Evolutionary conservation across 2,329 filamentous ascomycete species (phyloP).

Genomic region (Fusarium beomiforme): DNA sequence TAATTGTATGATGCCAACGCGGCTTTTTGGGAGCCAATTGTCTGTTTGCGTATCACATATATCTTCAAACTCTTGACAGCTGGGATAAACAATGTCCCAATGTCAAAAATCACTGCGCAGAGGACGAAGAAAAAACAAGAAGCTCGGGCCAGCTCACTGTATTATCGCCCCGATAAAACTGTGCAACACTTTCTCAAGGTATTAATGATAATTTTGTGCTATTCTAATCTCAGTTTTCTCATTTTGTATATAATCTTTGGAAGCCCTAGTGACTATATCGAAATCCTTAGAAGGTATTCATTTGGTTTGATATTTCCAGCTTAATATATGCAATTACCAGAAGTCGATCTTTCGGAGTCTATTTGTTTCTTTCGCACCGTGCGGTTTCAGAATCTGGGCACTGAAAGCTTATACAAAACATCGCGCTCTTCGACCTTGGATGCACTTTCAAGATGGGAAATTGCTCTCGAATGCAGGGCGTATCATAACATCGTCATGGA

Average conservation of each 20-base stretch:
- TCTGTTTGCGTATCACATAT: background rate
- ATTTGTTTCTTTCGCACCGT: too few relatives aligned
- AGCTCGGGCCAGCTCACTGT: background rate
- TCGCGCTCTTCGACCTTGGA: background rate
- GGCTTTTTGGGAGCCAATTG: background rate
- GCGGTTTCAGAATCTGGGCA: background rate
- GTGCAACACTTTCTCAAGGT: background rate
- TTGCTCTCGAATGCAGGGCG: background rate
- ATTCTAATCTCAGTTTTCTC: too few relatives aligned
- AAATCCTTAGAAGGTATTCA: too few relatives aligned
- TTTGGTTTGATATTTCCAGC: too few relatives aligned
- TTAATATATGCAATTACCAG: too few relatives aligned
- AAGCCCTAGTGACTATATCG: too few relatives aligned
- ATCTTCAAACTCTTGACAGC: background rate
- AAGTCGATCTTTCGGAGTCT: too few relatives aligned
- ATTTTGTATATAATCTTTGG: too few relatives aligned
- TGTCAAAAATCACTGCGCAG: background rate
- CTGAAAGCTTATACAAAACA: background rate
- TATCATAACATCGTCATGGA: background rate
- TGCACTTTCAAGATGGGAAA: background rate
- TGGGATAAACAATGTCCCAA: background rate
- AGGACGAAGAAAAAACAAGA: constrained; percentile 1
- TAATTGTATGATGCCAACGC: background rate
- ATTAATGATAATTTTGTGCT: too few relatives aligned
- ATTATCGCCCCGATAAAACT: background rate